Conservation (phyloP, 2,329 filamentous ascomycete species). For the Sporothrix protearum region DNA sequence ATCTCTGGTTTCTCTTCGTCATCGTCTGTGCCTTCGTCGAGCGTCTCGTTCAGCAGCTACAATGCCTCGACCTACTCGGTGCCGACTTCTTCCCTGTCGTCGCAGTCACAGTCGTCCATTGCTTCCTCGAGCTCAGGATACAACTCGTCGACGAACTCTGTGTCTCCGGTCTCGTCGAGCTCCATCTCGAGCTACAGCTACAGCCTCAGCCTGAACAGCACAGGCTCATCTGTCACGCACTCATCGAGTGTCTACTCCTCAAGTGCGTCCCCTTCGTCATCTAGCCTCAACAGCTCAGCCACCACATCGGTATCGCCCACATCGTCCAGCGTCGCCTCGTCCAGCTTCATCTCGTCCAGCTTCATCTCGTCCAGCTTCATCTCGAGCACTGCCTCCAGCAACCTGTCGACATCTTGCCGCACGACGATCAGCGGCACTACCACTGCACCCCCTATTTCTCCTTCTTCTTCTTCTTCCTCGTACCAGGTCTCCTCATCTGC, state of each 20-base stretch:
- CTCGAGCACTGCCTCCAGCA: not conserved
- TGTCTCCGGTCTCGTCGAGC: not conserved
- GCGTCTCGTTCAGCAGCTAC: not conserved
- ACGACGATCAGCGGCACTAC: not conserved
- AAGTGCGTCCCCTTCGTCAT: not conserved
- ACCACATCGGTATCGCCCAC: not conserved
- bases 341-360: not conserved
- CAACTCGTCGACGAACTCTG: conserved; percentile 1
- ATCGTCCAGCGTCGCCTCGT: conserved; percentile 3
- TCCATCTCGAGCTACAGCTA: conserved; percentile 9
- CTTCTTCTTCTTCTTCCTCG: not conserved
- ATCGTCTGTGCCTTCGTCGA: not conserved
- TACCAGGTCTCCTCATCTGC: not conserved
- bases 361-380: not conserved
- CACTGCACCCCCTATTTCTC: not conserved
- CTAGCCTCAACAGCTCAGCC: not conserved
- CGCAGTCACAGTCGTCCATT: not conserved
- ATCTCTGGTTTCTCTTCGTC: not conserved
- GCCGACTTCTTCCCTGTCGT: not conserved
- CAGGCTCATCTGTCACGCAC: not conserved
- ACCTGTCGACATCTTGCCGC: not conserved
- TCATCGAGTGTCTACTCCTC: not conserved
- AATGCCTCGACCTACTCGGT: not conserved
- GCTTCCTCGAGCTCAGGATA: not conserved
- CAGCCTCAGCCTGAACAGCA: not conserved